A percentile compares a stretch with the other conserved stretches of the same genome.
Conservation (phyloP, 495 filamentous ascomycete genomes). For the Aspergillus sclerotiicarbonarius region DNA sequence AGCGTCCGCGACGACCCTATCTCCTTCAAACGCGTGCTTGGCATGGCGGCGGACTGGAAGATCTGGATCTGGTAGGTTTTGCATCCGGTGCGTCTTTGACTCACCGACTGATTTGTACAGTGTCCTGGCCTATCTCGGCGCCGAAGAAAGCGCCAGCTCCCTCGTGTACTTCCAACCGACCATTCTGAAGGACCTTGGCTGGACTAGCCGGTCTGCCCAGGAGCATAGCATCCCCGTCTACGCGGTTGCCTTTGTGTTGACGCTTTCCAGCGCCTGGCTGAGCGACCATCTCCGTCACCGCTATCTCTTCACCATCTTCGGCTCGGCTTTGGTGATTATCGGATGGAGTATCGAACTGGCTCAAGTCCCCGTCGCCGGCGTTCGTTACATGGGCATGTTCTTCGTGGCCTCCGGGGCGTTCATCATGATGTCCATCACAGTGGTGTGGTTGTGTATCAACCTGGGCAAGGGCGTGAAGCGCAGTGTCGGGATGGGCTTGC, state of each 20-base stretch:
- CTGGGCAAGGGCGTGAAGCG: slow-evolving; percentile 60
- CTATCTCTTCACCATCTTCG: slow-evolving; percentile 49
- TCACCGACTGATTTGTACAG: background rate
- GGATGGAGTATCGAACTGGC: slow-evolving; percentile 52
- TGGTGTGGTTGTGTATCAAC: slow-evolving; percentile 56
- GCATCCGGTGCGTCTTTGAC: too few relatives aligned
- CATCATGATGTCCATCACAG: slow-evolving; percentile 42
- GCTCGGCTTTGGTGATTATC: slow-evolving; percentile 44
- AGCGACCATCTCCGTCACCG: slow-evolving; percentile 51
- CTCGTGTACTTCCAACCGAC: slow-evolving; percentile 55
- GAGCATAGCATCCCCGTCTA: slow-evolving; percentile 59
- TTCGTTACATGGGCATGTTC: slow-evolving; percentile 52
- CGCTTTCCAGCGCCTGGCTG: slow-evolving; percentile 41
- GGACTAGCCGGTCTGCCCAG: slow-evolving; percentile 47
- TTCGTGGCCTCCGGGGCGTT: slow-evolving; percentile 47
- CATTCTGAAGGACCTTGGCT: slow-evolving; percentile 57
- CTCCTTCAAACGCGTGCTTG: slow-evolving; percentile 32
- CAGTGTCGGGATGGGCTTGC: slow-evolving; percentile 47
- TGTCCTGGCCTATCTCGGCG: slow-evolving; percentile 40
- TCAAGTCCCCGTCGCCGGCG: slow-evolving; percentile 33
- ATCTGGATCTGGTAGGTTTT: slow-evolving; percentile 43
- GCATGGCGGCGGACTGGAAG: slow-evolving; percentile 48
- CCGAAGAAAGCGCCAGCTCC: slow-evolving; percentile 50
- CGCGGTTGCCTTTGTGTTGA: slow-evolving; percentile 45
- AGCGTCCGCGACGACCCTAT: slow-evolving; percentile 37